phyloP scores from a whole-genome alignment of 352 stramenopile species.

The Pythium aristosporum region DNA sequence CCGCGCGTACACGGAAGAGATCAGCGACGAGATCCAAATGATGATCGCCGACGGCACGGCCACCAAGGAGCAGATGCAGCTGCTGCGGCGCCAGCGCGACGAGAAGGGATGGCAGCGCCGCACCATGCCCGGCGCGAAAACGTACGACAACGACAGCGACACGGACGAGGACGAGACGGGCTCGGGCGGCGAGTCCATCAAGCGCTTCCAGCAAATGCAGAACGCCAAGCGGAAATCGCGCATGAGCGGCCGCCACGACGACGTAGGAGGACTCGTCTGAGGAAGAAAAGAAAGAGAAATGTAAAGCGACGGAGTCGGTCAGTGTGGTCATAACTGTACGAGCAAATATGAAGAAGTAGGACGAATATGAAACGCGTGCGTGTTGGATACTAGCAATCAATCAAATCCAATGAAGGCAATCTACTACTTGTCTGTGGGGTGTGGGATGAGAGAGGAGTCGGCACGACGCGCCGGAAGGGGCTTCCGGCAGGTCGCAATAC shows the following conservation, averaged over 20 bases:
- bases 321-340: too few relatives aligned
- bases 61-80: conserved; percentile 64
- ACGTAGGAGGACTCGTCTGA: conserved; percentile 23
- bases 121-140: conserved; percentile 32
- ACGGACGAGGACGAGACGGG: conserved; percentile 47
- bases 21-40: conserved; percentile 71
- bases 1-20: conserved; percentile 56
- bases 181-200: conserved; percentile 29
- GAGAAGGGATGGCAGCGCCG: conserved; percentile 62
- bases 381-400: conserved; percentile 20
- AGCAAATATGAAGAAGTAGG: too few relatives aligned
- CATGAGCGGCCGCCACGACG: conserved; percentile 19
- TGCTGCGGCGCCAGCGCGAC: conserved; percentile 59
- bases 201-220: conserved; percentile 29
- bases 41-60: conserved; percentile 81
- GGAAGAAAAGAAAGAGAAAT: background rate
- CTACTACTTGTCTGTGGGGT: conserved; percentile 9
- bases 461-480: background rate
- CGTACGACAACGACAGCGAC: conserved; percentile 42
- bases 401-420: conserved; percentile 22
- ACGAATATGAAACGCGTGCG: conserved; percentile 18
- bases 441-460: background rate
- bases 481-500: conserved; percentile 7
- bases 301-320: background rate
- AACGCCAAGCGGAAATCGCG: conserved; percentile 47